Conservation (phyloP, 805 yeast genomes). For the Pichia gijzeniarum region DNA sequence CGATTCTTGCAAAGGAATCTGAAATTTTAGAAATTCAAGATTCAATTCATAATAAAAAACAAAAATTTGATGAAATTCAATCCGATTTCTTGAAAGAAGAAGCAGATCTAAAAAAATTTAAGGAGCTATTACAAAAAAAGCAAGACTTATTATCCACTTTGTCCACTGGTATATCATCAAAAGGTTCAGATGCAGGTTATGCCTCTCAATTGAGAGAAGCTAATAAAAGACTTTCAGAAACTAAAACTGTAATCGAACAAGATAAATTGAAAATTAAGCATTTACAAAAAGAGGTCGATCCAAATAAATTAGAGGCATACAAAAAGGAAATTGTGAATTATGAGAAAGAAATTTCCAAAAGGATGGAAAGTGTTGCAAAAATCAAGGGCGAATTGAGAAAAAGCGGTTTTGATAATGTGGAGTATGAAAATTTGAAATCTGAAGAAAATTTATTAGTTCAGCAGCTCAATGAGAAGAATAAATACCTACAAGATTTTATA, state of each 20-base stretch:
- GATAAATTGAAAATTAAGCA: constrained; percentile 53
- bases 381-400: constrained; percentile 39
- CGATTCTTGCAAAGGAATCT: constrained; percentile 30
- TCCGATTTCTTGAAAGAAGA: constrained; percentile 40
- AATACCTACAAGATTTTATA: constrained; percentile 48
- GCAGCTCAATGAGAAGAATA: constrained; percentile 37
- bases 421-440: constrained; percentile 37
- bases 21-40: constrained; percentile 31
- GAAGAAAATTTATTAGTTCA: constrained; percentile 40
- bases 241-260: constrained; percentile 52
- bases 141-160: constrained; percentile 78
- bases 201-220: constrained; percentile 60
- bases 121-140: constrained; percentile 45
- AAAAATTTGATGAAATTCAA: constrained; percentile 30
- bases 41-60: constrained; percentile 12
- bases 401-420: constrained; percentile 52
- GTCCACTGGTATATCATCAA: constrained; percentile 84
- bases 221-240: constrained; percentile 47
- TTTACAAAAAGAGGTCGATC: constrained; percentile 39
- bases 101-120: constrained; percentile 37
- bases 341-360: constrained; percentile 37
- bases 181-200: constrained; percentile 77
- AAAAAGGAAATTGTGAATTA: constrained; percentile 48
- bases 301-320: constrained; percentile 39
- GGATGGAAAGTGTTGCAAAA: constrained; percentile 33